Base-by-base conservation (phyloP, 164 flowering plant genomes). In the Magnolia kwangsiensis region DNA sequence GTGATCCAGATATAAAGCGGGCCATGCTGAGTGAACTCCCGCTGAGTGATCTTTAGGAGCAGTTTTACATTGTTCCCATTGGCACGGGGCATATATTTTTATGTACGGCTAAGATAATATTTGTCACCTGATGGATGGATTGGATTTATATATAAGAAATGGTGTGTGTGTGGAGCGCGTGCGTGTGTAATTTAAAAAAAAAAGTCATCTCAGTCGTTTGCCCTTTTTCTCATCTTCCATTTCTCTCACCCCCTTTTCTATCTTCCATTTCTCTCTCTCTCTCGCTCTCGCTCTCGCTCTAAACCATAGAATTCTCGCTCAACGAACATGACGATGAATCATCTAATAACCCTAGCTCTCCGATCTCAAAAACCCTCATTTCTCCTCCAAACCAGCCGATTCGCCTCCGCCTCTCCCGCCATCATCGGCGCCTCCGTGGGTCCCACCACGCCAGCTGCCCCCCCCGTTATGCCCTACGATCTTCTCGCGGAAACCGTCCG, bases 381-480 rank as follows among this genome's bases (percentile, higher is more conserved):
- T 51, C 59, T 73, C 66, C 76, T 69, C 23, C 78, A 51, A 14
- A 7, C 75, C 61, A 16, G 18, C 50, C 81, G 86, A 65, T 73
- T 51, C 19, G 58, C 73, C 16, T 86, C 84, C 13, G 59, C 27
- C 11, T 65, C 82, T 23, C 75, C 77, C 1, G 79, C 81, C 16
- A 7, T 77, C 68, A 16, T 29, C 8, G 72, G 77, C 51, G 13
- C 75, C 0, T 24, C 77, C 6, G 63, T 74, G 51, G 8, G 74
- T 8, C 66, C 72, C 2, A 27, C 78, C 10, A 37, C 83, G 5
- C 79, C 85, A 0, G 74, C 82, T 8, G 50, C 84, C 7, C 81
- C 85, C 0, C 67, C 75, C 45, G 77, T 69, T 49, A 84, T 85
- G 88, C 65, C 73, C 79, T 87, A 87, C 77, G 88, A 85, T 61